Evolutionary conservation across 129 eudicot genomes (phyloP), one percentile per base, ranked within the genome.

Genomic region (Silybum marianum): DNA sequence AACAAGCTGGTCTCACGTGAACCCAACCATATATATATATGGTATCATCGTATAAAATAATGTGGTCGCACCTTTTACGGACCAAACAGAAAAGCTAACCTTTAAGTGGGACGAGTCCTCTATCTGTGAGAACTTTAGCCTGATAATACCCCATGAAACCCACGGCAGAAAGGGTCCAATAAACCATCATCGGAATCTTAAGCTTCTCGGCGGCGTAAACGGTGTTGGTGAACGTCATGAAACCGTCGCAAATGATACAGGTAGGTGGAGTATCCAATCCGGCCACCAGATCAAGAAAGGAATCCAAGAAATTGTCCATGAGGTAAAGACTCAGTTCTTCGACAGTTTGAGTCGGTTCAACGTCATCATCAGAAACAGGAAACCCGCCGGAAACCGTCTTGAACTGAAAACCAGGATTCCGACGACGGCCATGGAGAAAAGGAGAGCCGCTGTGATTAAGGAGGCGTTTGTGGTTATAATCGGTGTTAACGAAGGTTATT

Each of bases 131-230:
- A 78, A 65, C 77, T 23, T 74, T 71, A 0, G 48, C 71, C 21
- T 78, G 86, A 60, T 77, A 77, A 78, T 38, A 78, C 25, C 78
- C 86, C 86, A 86, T 82, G 75, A 86, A 86, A n/a, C 72, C 86
- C 71, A 84, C 75, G 0, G 86, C 84, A 60, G 89, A 74, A 25
- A 82, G 25, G 23, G 89, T 86, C 84, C 84, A 82, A 16, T 34
- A 82, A 10, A 86, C 78, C n/a, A 82, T 23, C 22, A 86, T 42
- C 4, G 86, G 82, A 42, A 82, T 48, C 13, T 62, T 63, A 21
- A 86, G 75, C 82, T 69, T 66, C 63, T 78, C 84, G 62, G 74
- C 86, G 19, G 86, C 86, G n/a, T 16, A 68, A 25, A 77, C 11
- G 16, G 71, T 60, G 16, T 78, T 38, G 0, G 79, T 77, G 58